A percentile compares a stretch with the other conserved stretches of the same genome.
Conservation (phyloP, 2,329 filamentous ascomycete genomes). For the Dactylellina sp. region DNA sequence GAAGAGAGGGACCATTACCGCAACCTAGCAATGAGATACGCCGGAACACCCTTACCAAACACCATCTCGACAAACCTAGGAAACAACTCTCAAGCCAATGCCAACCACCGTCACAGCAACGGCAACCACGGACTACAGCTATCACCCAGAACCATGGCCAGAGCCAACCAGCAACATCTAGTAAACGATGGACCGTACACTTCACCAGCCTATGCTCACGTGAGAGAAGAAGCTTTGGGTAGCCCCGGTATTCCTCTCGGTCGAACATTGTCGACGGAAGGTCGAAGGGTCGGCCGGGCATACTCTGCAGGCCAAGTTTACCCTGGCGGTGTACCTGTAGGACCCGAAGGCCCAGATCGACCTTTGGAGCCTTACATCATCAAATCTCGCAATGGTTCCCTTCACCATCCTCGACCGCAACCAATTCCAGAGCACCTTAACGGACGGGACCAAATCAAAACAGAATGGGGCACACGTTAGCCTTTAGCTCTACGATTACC, state of each 20-base stretch:
- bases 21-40: slow-evolving; percentile 71
- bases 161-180: slow-evolving; percentile 51
- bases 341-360: slow-evolving; percentile 42
- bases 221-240: slow-evolving; percentile 42
- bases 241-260: slow-evolving; percentile 47
- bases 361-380: slow-evolving; percentile 46
- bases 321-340: slow-evolving; percentile 41
- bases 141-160: slow-evolving; percentile 51
- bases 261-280: slow-evolving; percentile 44
- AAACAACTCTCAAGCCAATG: slow-evolving; percentile 15
- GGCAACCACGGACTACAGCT: slow-evolving; percentile 45
- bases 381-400: slow-evolving; percentile 53
- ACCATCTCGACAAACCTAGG: slow-evolving; percentile 45
- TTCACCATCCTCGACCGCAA: slow-evolving; percentile 49
- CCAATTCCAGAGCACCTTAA: slow-evolving; percentile 43
- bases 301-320: slow-evolving; percentile 55
- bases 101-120: slow-evolving; percentile 33
- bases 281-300: slow-evolving; percentile 44
- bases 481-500: slow-evolving; percentile 39
- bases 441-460: slow-evolving; percentile 49
- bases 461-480: slow-evolving; percentile 49
- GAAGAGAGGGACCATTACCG: slow-evolving; percentile 80
- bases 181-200: slow-evolving; percentile 54
- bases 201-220: slow-evolving; percentile 54
- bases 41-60: slow-evolving; percentile 48